Conservation (phyloP, 768 basidiomycete species). For the Psilocybe tampanensis region DNA sequence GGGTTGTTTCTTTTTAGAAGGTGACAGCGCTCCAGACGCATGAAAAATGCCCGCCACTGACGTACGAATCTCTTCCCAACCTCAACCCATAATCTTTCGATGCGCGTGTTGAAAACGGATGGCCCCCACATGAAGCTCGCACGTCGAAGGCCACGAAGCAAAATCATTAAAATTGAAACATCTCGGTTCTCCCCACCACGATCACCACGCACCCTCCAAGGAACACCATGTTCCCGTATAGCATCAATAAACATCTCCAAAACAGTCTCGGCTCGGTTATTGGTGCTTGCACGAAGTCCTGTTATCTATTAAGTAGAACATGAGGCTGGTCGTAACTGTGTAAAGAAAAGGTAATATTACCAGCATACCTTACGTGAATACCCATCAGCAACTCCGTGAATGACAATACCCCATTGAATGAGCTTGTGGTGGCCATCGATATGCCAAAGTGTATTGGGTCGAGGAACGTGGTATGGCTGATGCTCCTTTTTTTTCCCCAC, state of each 20-base stretch:
- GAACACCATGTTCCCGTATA: constrained; percentile 25
- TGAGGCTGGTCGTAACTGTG: neutral
- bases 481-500: neutral
- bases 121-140: constrained; percentile 39
- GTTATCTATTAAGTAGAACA: constrained; percentile 17
- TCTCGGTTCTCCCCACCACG: constrained; percentile 32
- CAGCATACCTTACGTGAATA: neutral
- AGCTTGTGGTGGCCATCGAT: constrained; percentile 17
- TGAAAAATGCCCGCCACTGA: constrained; percentile 46
- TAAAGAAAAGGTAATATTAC: constrained; percentile 1
- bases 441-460: constrained; percentile 9
- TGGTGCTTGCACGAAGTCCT: constrained; percentile 32
- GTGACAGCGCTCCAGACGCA: constrained; percentile 34
- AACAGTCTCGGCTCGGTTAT: constrained; percentile 37
- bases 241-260: constrained; percentile 28
- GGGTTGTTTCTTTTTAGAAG: constrained; percentile 30
- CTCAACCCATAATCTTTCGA: constrained; percentile 49
- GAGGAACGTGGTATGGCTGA: neutral
- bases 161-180: constrained; percentile 23
- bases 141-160: constrained; percentile 15
- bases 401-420: constrained; percentile 15
- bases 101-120: constrained; percentile 43
- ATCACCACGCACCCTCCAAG: constrained; percentile 32
- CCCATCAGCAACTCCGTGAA: constrained; percentile 16
- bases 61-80: constrained; percentile 39